Base-by-base conservation (phyloP, 2,329 filamentous ascomycete species). In the Claviceps maximensis region DNA sequence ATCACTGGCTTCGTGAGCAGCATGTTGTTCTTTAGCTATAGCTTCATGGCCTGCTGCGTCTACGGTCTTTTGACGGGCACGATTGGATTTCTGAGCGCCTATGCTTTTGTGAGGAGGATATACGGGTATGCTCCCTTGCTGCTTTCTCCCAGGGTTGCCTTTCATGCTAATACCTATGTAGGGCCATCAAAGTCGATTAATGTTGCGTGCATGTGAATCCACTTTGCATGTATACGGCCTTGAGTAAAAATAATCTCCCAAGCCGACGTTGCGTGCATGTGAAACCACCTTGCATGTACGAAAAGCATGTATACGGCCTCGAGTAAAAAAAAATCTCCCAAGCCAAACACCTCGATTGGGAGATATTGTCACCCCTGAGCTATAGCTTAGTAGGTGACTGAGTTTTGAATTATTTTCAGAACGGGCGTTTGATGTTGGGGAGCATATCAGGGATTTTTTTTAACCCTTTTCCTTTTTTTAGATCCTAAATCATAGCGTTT, bases 11-110 rank as follows among this genome's bases (percentile, higher is more conserved):
- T 91, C 58, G 79, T 89, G 46, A 89, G 85, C 62, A 82, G 83
- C 48, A 66, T 94, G 65, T 74, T 95, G 36, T 95, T 94, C 71
- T 94, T 95, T 68, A 82, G 79, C 59, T 94, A 95, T 67, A 89
- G 84, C 65, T 83, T 87, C 63, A 78, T 94, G 60, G 87, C 86
- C 1, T 94, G 87, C 66, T 77, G 80, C 46, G 83, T 93, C 3
- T 95, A 93, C 65, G 87, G 85, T 1, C 71, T 95, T 49, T 71
- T 93, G 57, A 89, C 84, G 10, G 89, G 89, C 25, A 94, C 89
- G 0, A 79, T 95, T 52, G 89, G 89, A 2, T 94, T 94, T 67
- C 67, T 95, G 68, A 84, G 86, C 42, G 85, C 87, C 6, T 94
- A 93, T 71, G 79, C 83, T 1, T 95, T 95, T 73, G 81, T 95